phyloP scores from a whole-genome alignment of 768 basidiomycete species.

The Serendipita sp. region DNA sequence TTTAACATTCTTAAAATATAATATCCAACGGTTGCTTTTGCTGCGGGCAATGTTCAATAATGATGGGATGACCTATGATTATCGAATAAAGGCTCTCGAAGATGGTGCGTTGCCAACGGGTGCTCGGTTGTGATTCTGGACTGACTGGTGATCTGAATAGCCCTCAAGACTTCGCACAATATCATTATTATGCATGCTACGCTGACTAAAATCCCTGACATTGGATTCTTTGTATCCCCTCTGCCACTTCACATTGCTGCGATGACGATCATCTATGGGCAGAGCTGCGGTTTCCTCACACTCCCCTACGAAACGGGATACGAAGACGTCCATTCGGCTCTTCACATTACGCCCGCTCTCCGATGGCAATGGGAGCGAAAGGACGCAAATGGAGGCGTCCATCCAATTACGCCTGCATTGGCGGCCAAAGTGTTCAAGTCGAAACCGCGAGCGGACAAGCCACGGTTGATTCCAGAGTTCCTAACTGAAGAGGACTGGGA shows the following conservation, averaged over 20 bases:
- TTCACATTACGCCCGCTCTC: constrained; percentile 77
- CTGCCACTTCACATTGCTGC: constrained; percentile 80
- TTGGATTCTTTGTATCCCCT: constrained; percentile 77
- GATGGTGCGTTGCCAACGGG: constrained; percentile 41
- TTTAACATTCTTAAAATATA: constrained; percentile 65
- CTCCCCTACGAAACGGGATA: constrained; percentile 48
- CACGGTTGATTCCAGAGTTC: neutral
- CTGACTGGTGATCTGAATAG: constrained; percentile 21
- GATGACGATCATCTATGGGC: constrained; percentile 80
- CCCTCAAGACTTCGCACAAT: constrained; percentile 76
- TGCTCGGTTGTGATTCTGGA: neutral
- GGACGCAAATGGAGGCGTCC: constrained; percentile 51
- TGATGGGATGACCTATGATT: constrained; percentile 48
- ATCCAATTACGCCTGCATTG: constrained; percentile 70
- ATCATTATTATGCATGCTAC: constrained; percentile 72
- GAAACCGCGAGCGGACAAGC: constrained; percentile 27
- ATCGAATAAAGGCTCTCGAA: constrained; percentile 53
- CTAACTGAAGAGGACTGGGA: neutral
- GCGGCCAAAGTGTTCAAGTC: constrained; percentile 68
- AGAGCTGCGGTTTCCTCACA: constrained; percentile 61
- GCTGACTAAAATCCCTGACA: constrained; percentile 70
- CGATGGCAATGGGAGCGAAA: constrained; percentile 87
- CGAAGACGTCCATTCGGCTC: constrained; percentile 74
- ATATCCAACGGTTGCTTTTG: constrained; percentile 63
- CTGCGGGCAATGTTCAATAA: constrained; percentile 66